These are phyloP conservation scores for Eucalyptus tenuipes DNA, from an alignment of 345 rosid species.

Conservation along the genomic window DNA sequence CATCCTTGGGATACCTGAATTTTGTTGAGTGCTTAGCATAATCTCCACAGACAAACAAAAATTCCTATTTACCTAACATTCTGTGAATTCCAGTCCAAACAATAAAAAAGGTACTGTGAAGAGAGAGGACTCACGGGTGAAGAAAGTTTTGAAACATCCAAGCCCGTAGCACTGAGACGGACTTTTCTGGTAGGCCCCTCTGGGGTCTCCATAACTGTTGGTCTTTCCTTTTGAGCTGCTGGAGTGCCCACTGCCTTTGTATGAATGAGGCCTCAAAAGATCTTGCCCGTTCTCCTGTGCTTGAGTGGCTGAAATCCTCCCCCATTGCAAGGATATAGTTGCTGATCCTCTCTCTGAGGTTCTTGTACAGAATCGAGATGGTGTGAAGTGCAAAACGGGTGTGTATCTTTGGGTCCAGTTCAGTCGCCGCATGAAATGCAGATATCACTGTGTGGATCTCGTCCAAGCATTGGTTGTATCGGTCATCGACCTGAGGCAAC, in stretches of 20 bases:
- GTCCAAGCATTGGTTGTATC: slow-evolving; percentile 68
- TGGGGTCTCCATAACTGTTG: slow-evolving; percentile 92
- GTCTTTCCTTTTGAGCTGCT: slow-evolving; percentile 66
- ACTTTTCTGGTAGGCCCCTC: slow-evolving; percentile 84
- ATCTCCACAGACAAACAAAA: background rate
- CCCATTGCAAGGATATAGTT: slow-evolving; percentile 68
- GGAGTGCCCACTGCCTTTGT: slow-evolving; percentile 69
- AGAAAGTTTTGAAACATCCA: slow-evolving; percentile 99
- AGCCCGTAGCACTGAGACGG: slow-evolving; percentile 74
- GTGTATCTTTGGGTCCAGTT: slow-evolving; percentile 75
- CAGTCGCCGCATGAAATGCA: slow-evolving; percentile 92
- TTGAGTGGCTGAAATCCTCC: slow-evolving; percentile 10
- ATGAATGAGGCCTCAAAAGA: slow-evolving; percentile 29
- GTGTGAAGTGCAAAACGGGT: slow-evolving; percentile 73
- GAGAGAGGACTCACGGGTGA: slow-evolving; percentile 66
- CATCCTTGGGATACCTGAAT: slow-evolving; percentile 88
- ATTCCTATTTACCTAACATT: background rate
- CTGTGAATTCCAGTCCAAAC: background rate
- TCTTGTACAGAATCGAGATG: slow-evolving; percentile 53
- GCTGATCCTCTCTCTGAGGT: slow-evolving; percentile 80
- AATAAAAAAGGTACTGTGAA: background rate
- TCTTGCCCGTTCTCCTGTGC: slow-evolving; percentile 23
- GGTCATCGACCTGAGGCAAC: slow-evolving; percentile 64
- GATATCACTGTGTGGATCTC: slow-evolving; percentile 90
- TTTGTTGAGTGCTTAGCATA: background rate